A percentile compares a stretch with the other conserved stretches of the same genome.
phyloP scores from a whole-genome alignment of 2,329 filamentous ascomycete genomes.

The Ophiostoma sp. region DNA sequence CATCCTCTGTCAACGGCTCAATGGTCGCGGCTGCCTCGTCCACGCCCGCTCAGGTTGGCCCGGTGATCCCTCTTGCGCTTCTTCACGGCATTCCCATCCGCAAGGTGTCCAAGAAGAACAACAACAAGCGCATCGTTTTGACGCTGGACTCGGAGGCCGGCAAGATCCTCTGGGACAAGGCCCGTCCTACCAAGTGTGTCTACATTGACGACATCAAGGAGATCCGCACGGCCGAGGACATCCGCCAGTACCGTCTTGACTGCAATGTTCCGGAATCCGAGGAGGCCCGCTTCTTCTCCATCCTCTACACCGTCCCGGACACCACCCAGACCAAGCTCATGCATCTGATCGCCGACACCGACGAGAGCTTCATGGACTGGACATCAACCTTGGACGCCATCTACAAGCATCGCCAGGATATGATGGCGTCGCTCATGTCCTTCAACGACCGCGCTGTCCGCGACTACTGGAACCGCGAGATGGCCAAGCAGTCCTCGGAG shows the following conservation, averaged over 20 bases:
- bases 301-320: constrained; percentile 76
- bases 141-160: constrained; percentile 76
- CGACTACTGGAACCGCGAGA: constrained; percentile 80
- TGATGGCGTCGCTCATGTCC: constrained; percentile 83
- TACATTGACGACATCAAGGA: constrained; percentile 95
- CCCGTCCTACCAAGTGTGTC: constrained; percentile 72
- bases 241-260: constrained; percentile 83
- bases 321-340: constrained; percentile 79
- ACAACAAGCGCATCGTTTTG: constrained; percentile 63
- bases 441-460: constrained; percentile 78
- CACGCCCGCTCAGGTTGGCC: constrained; percentile 46
- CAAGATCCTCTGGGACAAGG: constrained; percentile 82
- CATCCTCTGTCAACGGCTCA: constrained; percentile 39
- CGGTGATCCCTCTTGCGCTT: constrained; percentile 70
- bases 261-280: constrained; percentile 62
- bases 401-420: constrained; percentile 76
- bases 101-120: constrained; percentile 87
- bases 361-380: constrained; percentile 71
- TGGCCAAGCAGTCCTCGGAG: constrained; percentile 58
- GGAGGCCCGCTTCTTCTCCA: constrained; percentile 77
- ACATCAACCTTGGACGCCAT: constrained; percentile 77
- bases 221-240: constrained; percentile 75
- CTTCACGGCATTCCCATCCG: constrained; percentile 71
- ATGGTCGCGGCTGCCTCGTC: constrained; percentile 22
- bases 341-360: constrained; percentile 75